phyloP scores from a whole-genome alignment of 176 grass and related monocot species.

The Triticum urartu region DNA sequence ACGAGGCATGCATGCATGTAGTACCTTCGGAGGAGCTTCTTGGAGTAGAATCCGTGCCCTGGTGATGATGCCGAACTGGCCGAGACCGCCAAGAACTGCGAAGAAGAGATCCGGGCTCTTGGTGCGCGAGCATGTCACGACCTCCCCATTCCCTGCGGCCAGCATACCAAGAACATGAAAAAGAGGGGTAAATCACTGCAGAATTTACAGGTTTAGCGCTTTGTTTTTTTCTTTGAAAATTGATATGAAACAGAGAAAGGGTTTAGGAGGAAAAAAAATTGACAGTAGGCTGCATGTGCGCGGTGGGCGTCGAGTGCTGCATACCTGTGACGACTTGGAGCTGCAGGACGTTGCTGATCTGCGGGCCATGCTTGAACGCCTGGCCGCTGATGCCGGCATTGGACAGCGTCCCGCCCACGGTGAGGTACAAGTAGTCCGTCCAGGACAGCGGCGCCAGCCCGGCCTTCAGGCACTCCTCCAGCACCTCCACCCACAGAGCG shows the following conservation, averaged over 20 bases:
- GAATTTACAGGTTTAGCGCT: background rate
- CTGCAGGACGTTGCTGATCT: slow-evolving; percentile 86
- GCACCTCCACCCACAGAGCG: slow-evolving; percentile 77
- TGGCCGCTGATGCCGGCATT: slow-evolving; percentile 92
- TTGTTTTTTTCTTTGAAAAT: background rate
- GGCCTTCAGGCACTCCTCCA: slow-evolving; percentile 66
- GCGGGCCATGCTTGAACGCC: slow-evolving; percentile 92
- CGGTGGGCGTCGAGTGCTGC: background rate
- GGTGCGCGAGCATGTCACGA: slow-evolving; percentile 78
- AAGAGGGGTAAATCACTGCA: background rate
- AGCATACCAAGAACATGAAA: background rate
- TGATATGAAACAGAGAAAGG: background rate
- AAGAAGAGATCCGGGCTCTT: slow-evolving; percentile 73
- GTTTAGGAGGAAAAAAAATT: no score
- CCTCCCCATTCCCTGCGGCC: slow-evolving; percentile 69
- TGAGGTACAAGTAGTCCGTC: slow-evolving; percentile 91
- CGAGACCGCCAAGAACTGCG: slow-evolving; percentile 79
- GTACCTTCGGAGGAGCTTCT: slow-evolving; percentile 72
- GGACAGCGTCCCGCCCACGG: slow-evolving; percentile 87
- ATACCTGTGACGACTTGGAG: slow-evolving; percentile 84
- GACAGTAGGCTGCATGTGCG: slow-evolving; percentile 18
- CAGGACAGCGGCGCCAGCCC: slow-evolving; percentile 77
- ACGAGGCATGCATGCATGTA: no score
- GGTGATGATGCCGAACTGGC: slow-evolving; percentile 91
- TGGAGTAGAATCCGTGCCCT: slow-evolving; percentile 82